Base-by-base conservation (phyloP, 345 rosid genomes). In the Limnanthes douglasii region DNA sequence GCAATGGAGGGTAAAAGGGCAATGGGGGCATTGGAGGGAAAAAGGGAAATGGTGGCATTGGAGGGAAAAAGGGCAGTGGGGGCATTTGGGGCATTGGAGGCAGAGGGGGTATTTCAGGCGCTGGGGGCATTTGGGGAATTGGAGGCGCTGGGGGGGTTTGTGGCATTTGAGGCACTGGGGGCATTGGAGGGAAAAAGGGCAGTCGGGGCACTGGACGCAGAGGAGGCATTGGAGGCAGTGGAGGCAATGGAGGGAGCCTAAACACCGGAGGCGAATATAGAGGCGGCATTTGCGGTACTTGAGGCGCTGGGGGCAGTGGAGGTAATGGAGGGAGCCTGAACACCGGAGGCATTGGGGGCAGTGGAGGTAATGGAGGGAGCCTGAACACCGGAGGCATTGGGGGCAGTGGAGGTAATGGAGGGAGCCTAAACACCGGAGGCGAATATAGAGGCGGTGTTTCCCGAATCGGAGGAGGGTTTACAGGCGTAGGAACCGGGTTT, bases 371-470 rank as follows among this genome's bases (percentile, higher is more conserved):
- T 4, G 77, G 67, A 13, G 92, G 94, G 29, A 65, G 59, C 50
- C 56, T 54, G 59, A 51, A 57, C 30, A 50, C 36, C 5, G 90
- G 81, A 5, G 78, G 77, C 30, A 60, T 9, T 3, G 82, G 78
- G 5, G 86, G 84, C 13, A 73, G 5, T 37, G 39, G 50, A 37
- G 78, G 78, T 50, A 67, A 16, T 4, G 77, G 67, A 13, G 92
- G 94, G 29, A 65, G 59, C 50, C 56, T 54, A 58, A 51, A 57
- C 30, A 50, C 36, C 5, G 90, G 81, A 57, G 68, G 56, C 48
- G 72, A 33, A 13, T 17, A 8, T 1, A 21, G 31, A 10, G 41
- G 48, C 30, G 50, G 48, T 13, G 28, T 26, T 25, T 6, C 29
- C 10, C 10, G 2, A 3, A 7, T 5, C 4, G 15, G 37, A 36